Conservation (phyloP, 2,329 filamentous ascomycete genomes). For the Xylariaceae sp. region DNA sequence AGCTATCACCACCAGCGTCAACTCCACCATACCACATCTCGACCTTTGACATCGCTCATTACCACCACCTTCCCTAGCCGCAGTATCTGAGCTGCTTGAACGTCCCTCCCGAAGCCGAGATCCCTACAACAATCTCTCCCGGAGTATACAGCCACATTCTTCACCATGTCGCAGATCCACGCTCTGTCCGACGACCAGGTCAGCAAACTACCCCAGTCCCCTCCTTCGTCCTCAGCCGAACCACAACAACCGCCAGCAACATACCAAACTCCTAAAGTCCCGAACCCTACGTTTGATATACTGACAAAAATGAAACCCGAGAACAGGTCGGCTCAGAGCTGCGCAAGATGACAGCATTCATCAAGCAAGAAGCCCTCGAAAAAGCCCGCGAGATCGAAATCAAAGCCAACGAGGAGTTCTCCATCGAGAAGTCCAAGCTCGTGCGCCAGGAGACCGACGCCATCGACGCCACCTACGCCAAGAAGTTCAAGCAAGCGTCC, state of each 20-base stretch:
- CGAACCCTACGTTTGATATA: not conserved
- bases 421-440: conserved; percentile 98
- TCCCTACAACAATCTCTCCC: not conserved
- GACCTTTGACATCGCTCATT: no score
- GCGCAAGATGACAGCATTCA: conserved; percentile 99
- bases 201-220: conserved; percentile 31
- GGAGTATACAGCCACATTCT: conserved; percentile 26
- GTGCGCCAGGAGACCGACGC: conserved; percentile 90
- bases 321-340: conserved; percentile 93
- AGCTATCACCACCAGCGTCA: no score
- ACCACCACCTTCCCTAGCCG: no score
- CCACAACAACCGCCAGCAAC: conserved; percentile 4
- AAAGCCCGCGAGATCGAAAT: conserved; percentile 97
- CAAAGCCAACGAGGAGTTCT: conserved; percentile 98
- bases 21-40: no score
- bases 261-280: conserved; percentile 1
- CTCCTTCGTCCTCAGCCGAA: conserved; percentile 16
- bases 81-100: conserved; percentile 1
- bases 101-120: conserved; percentile 3
- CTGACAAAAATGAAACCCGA: not conserved
- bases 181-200: conserved; percentile 97
- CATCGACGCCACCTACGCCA: conserved; percentile 91
- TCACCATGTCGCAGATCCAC: conserved; percentile 86
- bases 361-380: conserved; percentile 95
- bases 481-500: conserved; percentile 98